Percentiles rank a stretch among this genome's conserved stretches.
These are phyloP conservation scores for Maudiozyma barnettii DNA, from an alignment of 805 yeast genomes.

Conservation along the genomic window DNA sequence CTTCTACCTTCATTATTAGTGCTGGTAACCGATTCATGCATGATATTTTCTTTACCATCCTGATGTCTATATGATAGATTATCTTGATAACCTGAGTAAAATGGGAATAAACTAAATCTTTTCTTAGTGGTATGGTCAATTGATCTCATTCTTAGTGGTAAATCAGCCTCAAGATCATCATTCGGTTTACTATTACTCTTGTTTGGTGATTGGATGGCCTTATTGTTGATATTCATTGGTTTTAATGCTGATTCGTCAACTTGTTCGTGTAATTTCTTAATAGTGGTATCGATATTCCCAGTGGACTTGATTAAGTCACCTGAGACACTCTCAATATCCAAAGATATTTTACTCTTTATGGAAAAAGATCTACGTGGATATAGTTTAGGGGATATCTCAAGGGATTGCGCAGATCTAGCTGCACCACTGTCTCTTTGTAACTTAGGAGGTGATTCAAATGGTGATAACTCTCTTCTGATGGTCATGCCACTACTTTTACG, in stretches of 20 bases:
- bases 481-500: not conserved
- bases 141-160: not conserved
- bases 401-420: conserved; percentile 4
- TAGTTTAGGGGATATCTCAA: conserved; percentile 16
- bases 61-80: not conserved
- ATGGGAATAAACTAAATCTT: conserved; percentile 36
- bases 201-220: not conserved
- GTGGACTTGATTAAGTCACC: conserved; percentile 32
- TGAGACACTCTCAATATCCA: conserved; percentile 28
- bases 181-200: too few species aligned
- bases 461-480: conserved; percentile 5
- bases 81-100: conserved; percentile 19
- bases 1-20: not conserved
- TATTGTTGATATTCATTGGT: conserved; percentile 1
- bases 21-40: not conserved
- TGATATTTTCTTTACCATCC: conserved; percentile 1
- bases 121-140: conserved; percentile 11
- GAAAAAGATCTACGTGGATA: conserved; percentile 18
- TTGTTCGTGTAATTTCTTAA: conserved; percentile 17
- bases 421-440: conserved; percentile 8
- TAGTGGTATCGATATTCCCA: conserved; percentile 12
- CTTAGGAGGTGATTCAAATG: conserved; percentile 13
- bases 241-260: conserved; percentile 6
- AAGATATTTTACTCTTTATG: conserved; percentile 26
- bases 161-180: too few species aligned